These are phyloP conservation scores for Blastocystis sp. DNA, from an alignment of 352 stramenopile species.

Conservation along the genomic window DNA sequence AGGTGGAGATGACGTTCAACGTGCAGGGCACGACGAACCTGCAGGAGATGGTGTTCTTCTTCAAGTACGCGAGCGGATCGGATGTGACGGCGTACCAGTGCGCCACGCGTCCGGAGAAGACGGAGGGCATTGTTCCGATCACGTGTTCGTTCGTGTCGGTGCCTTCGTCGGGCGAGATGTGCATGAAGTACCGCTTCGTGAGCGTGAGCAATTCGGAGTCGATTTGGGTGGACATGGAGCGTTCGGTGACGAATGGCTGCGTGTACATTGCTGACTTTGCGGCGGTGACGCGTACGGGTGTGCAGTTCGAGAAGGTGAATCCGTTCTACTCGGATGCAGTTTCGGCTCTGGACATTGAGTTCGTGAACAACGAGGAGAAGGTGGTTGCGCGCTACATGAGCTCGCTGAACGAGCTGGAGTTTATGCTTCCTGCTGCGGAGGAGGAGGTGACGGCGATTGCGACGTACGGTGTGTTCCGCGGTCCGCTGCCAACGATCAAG, in stretches of 20 bases:
- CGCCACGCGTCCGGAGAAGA: slow-evolving; percentile 18
- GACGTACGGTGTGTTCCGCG: background rate
- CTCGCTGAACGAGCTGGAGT: slow-evolving; percentile 8
- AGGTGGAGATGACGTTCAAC: slow-evolving; percentile 36
- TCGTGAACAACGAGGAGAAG: background rate
- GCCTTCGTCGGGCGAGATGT: background rate
- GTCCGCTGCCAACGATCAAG: background rate
- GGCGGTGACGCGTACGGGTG: background rate
- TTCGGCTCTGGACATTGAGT: slow-evolving; percentile 1
- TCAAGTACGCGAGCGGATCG: slow-evolving; percentile 8
- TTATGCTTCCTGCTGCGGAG: background rate
- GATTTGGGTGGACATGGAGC: slow-evolving; percentile 1
- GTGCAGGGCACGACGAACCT: slow-evolving; percentile 42
- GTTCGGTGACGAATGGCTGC: background rate
- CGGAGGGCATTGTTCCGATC: background rate
- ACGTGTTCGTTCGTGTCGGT: slow-evolving; percentile 27
- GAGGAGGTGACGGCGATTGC: slow-evolving; percentile 6
- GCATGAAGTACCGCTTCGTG: slow-evolving; percentile 30
- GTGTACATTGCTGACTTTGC: slow-evolving; percentile 9
- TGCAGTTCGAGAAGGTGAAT: slow-evolving; percentile 31
- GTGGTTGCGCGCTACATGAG: background rate
- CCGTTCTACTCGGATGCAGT: background rate
- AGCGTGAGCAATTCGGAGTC: background rate
- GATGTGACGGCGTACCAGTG: background rate
- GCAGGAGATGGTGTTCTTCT: slow-evolving; percentile 55